phyloP scores from a whole-genome alignment of 176 grass and related monocot genomes.

The Cocos nucifera region DNA sequence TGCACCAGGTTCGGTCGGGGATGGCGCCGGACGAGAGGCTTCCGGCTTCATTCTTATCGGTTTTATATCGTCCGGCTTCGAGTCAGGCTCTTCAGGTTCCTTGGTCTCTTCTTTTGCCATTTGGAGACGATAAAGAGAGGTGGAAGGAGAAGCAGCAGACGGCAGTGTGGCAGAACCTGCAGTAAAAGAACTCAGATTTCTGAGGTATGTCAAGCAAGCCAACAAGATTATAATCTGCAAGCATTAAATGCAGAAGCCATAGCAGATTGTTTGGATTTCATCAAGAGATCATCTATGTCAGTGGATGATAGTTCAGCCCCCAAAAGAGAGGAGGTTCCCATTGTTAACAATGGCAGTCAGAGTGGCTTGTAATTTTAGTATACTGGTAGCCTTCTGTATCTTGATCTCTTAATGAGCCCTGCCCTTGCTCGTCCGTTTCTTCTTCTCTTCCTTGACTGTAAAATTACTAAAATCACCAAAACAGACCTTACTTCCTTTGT shows the following conservation, averaged over 20 bases:
- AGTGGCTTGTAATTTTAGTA: too few species aligned
- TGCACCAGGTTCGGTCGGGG: neutral
- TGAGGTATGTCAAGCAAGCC: too few species aligned
- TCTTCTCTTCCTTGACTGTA: too few species aligned
- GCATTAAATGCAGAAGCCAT: constrained; percentile 47
- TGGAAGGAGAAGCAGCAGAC: neutral
- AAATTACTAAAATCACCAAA: too few species aligned
- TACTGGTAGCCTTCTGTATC: too few species aligned
- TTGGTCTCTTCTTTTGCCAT: neutral
- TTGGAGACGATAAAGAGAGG: neutral
- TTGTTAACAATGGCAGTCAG: too few species aligned
- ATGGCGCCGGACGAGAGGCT: neutral
- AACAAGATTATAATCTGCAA: too few species aligned
- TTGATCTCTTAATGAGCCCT: too few species aligned
- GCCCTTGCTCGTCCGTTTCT: too few species aligned
- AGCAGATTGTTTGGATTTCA: constrained; percentile 69
- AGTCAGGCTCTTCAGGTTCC: neutral
- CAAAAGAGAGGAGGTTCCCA: too few species aligned
- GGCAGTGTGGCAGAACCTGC: neutral
- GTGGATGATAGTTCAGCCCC: too few species aligned
- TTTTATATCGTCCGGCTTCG: neutral
- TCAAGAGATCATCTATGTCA: constrained; percentile 37
- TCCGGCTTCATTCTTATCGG: neutral
- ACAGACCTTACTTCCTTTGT: too few species aligned
- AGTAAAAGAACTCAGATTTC: constrained; percentile 9